Conservation (phyloP, 1,139 yeast genomes). For the Diutina siamensis region DNA sequence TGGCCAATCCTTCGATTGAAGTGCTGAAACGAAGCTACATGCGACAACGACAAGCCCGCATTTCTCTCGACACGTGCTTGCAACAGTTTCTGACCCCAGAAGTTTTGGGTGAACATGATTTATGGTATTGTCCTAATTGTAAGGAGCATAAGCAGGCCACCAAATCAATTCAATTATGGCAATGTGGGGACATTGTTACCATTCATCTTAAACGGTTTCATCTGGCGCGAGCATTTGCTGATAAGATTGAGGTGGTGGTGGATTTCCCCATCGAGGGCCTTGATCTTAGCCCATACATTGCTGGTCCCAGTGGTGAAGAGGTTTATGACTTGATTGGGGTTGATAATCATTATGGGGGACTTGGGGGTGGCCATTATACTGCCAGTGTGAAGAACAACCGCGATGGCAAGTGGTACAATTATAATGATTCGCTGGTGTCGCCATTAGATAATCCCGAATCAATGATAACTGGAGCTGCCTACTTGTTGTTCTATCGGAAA, state of each 20-base stretch:
- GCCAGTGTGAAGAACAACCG: constrained; percentile 74
- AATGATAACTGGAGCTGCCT: constrained; percentile 44
- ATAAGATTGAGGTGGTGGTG: constrained; percentile 75
- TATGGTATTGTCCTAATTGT: constrained; percentile 92
- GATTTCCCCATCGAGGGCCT: constrained; percentile 81
- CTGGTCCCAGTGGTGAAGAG: constrained; percentile 18
- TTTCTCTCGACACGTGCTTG: constrained; percentile 66
- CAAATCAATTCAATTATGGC: constrained; percentile 85
- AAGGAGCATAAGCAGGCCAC: constrained; percentile 85
- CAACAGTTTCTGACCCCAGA: constrained; percentile 72
- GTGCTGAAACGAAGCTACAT: constrained; percentile 28
- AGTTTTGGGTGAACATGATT: constrained; percentile 75
- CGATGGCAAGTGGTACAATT: constrained; percentile 80
- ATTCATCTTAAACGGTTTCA: constrained; percentile 88
- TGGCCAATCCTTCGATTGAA: constrained; percentile 44
- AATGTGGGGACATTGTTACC: constrained; percentile 79
- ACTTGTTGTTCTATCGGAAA: constrained; percentile 55
- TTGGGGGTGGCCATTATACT: constrained; percentile 97
- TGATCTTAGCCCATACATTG: constrained; percentile 41
- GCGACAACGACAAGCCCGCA: constrained; percentile 32
- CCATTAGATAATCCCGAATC: constrained; percentile 25
- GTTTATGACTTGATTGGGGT: constrained; percentile 85
- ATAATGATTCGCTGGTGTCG: constrained; percentile 74
- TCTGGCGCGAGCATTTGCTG: constrained; percentile 75
- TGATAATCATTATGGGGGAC: constrained; percentile 91